Base-by-base conservation (phyloP, 805 yeast genomes). In the Candida orba region DNA sequence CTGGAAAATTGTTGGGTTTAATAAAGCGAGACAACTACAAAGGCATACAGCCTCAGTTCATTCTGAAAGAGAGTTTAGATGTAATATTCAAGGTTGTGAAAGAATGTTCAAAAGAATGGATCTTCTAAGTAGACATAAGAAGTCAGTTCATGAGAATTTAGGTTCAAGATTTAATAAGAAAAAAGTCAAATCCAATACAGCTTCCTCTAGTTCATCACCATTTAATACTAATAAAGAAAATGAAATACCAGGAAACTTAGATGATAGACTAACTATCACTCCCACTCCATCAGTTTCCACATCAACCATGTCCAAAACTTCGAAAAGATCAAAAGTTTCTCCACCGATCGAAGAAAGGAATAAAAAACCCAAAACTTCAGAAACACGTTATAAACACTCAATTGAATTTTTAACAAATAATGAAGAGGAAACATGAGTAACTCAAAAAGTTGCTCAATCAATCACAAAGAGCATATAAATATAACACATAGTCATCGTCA, bases 71-170 rank as follows among this genome's bases (percentile, higher is more conserved):
- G 65, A 65, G 17, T 86, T 86, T 56, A 61, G 60, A 22, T 91
- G 99, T 58, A 55, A 64, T 30, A 89, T 96, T 91, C 60, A 71
- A 9, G 83, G 76, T 4, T 91, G 99, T 62, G 74, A 72, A 18
- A 75, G 95, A 36, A 58, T 61, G 33, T 91, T 93, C 56, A 65
- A 75, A 5, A 63, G 57, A 45, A 46, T 51, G 37, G 72, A 67
- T 40, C 56, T 66, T 14, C 46, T 63, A 35, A 61, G 62, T 37
- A 53, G 72, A 18, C 72, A 67, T 43, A 47, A 50, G 15, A 50
- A 51, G 38, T 52, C 61, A 18, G 69, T 66, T 25, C 72, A 67
- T 46, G 68, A 67, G 42, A 70, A 69, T 54, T 54, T 51, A 24
- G 49, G 57, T 32, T 67, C 75, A 27, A 55, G 75, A 35, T 64